Conservation (phyloP, 2,329 filamentous ascomycete genomes). For the Penicillium paneum region DNA sequence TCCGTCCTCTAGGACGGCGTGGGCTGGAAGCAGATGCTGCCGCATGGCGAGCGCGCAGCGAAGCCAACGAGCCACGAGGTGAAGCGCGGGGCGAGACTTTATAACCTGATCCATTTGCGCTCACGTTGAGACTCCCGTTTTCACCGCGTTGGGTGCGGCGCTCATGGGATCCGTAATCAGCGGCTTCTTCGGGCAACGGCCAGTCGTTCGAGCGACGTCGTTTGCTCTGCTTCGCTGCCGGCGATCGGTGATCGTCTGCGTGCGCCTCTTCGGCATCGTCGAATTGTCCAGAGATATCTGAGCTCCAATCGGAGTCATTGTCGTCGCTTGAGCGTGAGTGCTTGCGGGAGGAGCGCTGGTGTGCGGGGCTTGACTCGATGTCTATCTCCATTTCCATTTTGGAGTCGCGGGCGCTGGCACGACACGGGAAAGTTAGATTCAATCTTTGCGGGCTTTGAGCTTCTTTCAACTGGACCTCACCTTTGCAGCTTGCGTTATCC, state of each 20-base stretch:
- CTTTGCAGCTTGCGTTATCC: constrained; percentile 10
- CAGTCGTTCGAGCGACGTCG: constrained; percentile 46
- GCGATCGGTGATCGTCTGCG: constrained; percentile 20
- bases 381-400: constrained; percentile 11
- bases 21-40: constrained; percentile 17
- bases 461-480: constrained; percentile 13
- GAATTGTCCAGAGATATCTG: constrained; percentile 34
- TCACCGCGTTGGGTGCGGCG: constrained; percentile 13
- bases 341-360: constrained; percentile 29
- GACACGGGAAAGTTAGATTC: constrained; percentile 11
- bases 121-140: background rate
- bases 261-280: constrained; percentile 36
- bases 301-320: constrained; percentile 25
- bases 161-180: constrained; percentile 17
- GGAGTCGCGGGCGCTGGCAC: constrained; percentile 7
- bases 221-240: constrained; percentile 38
- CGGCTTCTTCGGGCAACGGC: constrained; percentile 35
- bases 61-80: constrained; percentile 17
- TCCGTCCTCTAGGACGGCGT: constrained; percentile 47
- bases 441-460: background rate
- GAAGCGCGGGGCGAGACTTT: constrained; percentile 20
- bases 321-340: constrained; percentile 26
- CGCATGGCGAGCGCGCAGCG: constrained; percentile 18
- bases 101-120: background rate
- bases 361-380: constrained; percentile 15